Evolutionary conservation across 2,329 filamentous ascomycete species (phyloP), one percentile per base, ranked within the genome.

Genomic region (Huntiella omanensis): DNA sequence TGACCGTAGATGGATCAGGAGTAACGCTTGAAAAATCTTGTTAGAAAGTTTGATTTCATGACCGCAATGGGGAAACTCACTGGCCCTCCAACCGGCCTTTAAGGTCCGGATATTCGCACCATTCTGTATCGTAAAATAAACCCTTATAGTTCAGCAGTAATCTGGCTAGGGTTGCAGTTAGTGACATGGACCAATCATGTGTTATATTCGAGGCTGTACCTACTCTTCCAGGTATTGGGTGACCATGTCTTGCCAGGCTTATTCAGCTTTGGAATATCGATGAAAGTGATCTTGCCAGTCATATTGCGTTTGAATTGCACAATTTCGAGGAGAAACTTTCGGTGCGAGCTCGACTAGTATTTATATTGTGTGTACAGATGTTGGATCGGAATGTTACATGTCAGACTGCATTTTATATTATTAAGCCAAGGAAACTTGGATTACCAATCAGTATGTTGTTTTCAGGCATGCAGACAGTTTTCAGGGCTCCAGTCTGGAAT

Each of bases 191-290:
- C 6, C 10, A 10, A 43, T 43, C 13, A 7, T 12, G 40, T 41
- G 40, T 32, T 35, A 33, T 15, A 28, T 6, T 12, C 3, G 8
- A 11, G 5, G 19, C 4, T 4, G 5, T 22, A 43, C 55, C 54
- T 60, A 79, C 77, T 74, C 61, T 80, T 83, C 78, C 77, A 83
- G 1, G 78, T 71, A 56, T 83, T 84, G 40, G 72, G 60, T 1
- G 77, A 79, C 80, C 80, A 83, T 5, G 60, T 60, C 35, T 62
- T 57, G 12, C 62, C 62, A 15, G 62, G 57, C 17, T 52, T 28
- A 8, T 28, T 59, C 55, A 64, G 69, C 58, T 65, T 75, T 2
- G 77, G 71, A 2, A 83, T 58, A 56, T 83, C 79, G 53, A 73
- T 80, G 1, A 83, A 57, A 6, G 71, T 61, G 34, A 78, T 62